phyloP scores from a whole-genome alignment of 352 stramenopile species.

The Globisporangium abappressorium region DNA sequence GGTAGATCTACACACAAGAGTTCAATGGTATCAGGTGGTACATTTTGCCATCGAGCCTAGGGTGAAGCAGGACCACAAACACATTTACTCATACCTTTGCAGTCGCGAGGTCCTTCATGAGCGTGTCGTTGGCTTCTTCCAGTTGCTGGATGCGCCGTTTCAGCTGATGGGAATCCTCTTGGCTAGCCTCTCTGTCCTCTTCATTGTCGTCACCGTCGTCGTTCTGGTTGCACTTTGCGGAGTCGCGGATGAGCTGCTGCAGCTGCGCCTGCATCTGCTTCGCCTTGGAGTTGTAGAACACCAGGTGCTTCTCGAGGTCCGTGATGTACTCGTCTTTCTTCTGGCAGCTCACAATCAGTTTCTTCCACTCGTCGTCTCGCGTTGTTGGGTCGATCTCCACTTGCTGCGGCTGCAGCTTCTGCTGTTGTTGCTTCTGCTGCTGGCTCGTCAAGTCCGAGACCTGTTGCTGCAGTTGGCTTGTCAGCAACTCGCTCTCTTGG shows the following conservation, averaged over 20 bases:
- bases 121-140: constrained; percentile 64
- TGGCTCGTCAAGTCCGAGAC: constrained; percentile 28
- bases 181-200: constrained; percentile 5
- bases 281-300: constrained; percentile 86
- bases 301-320: constrained; percentile 78
- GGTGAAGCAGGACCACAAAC: not conserved
- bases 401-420: constrained; percentile 21
- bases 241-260: constrained; percentile 73
- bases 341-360: constrained; percentile 59
- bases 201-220: constrained; percentile 25
- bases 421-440: constrained; percentile 17
- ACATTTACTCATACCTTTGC: constrained; percentile 37
- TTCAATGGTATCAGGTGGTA: not conserved
- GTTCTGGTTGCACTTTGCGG: constrained; percentile 31
- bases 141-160: constrained; percentile 64
- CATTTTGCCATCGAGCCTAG: not conserved
- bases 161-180: constrained; percentile 21
- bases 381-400: constrained; percentile 28
- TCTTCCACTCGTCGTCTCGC: constrained; percentile 68
- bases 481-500: constrained; percentile 33
- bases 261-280: constrained; percentile 85
- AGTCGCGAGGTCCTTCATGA: constrained; percentile 74
- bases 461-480: constrained; percentile 40
- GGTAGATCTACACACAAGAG: constrained; percentile 32
- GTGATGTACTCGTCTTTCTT: constrained; percentile 86